A percentile compares a stretch with the other conserved stretches of the same genome.
These are phyloP conservation scores for Venturia asperata DNA, from an alignment of 2,329 filamentous ascomycete genomes.

Conservation along the genomic window DNA sequence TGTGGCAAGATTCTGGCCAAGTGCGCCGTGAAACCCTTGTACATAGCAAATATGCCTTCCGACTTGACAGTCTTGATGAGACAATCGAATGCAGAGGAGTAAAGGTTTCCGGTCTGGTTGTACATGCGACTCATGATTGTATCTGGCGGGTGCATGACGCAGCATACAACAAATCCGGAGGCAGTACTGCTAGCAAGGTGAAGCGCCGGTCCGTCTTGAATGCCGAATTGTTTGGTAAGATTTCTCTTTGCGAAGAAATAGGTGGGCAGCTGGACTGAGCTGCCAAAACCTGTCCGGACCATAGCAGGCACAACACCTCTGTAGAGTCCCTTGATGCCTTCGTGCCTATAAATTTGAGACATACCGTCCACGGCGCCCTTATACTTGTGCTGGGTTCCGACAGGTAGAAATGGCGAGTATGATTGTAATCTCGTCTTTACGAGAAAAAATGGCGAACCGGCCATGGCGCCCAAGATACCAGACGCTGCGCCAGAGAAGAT, in stretches of 20 bases:
- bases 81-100: constrained; percentile 87
- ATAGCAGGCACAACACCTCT: constrained; percentile 87
- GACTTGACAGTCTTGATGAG: constrained; percentile 83
- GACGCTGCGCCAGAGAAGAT: constrained; percentile 86
- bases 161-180: constrained; percentile 93
- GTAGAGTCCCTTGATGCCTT: constrained; percentile 78
- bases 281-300: constrained; percentile 92
- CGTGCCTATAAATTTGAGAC: constrained; percentile 65
- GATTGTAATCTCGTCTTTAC: constrained; percentile 95
- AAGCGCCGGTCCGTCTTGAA: constrained; percentile 83
- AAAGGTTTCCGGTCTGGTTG: constrained; percentile 98
- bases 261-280: constrained; percentile 90
- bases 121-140: constrained; percentile 99
- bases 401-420: constrained; percentile 83
- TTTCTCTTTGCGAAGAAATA: constrained; percentile 96
- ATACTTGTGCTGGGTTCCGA: constrained; percentile 95
- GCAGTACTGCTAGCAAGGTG: constrained; percentile 83
- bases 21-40: constrained; percentile 96
- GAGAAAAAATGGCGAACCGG: constrained; percentile 93
- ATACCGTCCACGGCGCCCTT: constrained; percentile 78
- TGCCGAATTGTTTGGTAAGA: constrained; percentile 71
- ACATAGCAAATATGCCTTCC: constrained; percentile 85
- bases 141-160: constrained; percentile 97
- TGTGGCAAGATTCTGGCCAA: constrained; percentile 90
- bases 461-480: constrained; percentile 84